Base-by-base conservation (phyloP, 495 filamentous ascomycete genomes). In the Pyrenula aspistea region DNA sequence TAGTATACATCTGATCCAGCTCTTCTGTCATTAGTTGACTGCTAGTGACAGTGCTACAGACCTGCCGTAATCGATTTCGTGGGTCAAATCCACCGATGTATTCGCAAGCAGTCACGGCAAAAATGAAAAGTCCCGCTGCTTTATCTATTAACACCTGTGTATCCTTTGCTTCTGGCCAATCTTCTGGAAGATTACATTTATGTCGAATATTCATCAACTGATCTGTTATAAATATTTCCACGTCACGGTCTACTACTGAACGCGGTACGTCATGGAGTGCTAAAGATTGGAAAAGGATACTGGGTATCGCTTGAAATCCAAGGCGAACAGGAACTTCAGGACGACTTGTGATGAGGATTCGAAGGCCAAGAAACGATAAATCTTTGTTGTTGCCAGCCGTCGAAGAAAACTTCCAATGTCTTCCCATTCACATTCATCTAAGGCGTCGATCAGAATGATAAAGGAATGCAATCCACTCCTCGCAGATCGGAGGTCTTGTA, bases 101-200 rank as follows among this genome's bases (percentile, higher is more conserved):
- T 12, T 68, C 67, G 55, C 73, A 77, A 12, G 64, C 66, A 12
- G 72, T 76, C 11, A 71, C 63, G 10, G 71, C 68, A 57, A 64
- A 75, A 47, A 77, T 76, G 60, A 77, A 76, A 1, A 76, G 56
- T 23, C 71, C 69, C 42, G 62, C 62, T n/a, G 75, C 67, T 54
- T 64, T 68, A 22, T 68, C 23, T 4, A 66, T 67, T 0, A 80
- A 63, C n/a, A 21, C 25, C 21, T 61, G 2, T 51, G 74, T 63
- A 10, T 12, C 47, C 12, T 62, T 8, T 36, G 59, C 22, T 21
- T 62, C 61, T 0, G 75, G 76, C 76, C 76, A 79, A 22, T 56
- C 54, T 4, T 51, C 11, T 12, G 51, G 11, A 48, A 53, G 36
- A 53, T 24, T 0, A 20, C 22, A 1, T 3, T 58, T n/a, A 22